A percentile compares a stretch with the other conserved stretches of the same genome.
These are phyloP conservation scores for Paraphoma chrysanthemicola DNA, from an alignment of 2,329 filamentous ascomycete species.

Conservation along the genomic window DNA sequence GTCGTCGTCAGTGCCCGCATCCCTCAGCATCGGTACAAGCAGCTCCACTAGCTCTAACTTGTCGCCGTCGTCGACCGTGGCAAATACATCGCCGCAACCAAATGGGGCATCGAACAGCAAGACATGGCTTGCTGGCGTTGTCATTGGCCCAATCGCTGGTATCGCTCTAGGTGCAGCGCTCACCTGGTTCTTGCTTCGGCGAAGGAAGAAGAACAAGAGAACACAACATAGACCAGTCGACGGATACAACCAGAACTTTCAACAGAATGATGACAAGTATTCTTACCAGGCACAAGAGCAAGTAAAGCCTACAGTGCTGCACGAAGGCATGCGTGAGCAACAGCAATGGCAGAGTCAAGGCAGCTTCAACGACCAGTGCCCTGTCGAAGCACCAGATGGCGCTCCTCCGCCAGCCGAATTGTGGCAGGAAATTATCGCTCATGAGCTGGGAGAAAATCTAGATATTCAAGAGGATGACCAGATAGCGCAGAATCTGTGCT, in stretches of 20 bases:
- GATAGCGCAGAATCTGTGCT: background rate
- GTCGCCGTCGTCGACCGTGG: background rate
- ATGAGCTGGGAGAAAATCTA: background rate
- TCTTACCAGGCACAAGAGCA: too few species aligned
- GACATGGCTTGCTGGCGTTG: constrained; percentile 18
- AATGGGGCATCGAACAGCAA: constrained; percentile 10
- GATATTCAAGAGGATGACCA: background rate
- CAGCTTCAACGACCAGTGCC: too few species aligned
- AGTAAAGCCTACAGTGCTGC: too few species aligned
- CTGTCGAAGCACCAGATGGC: constrained; percentile 2
- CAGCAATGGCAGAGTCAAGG: too few species aligned
- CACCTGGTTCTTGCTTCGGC: constrained; percentile 12
- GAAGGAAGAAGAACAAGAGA: constrained; percentile 2
- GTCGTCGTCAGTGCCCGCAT: background rate
- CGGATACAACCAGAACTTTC: too few species aligned
- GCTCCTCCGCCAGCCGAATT: background rate
- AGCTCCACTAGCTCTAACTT: constrained; percentile 4
- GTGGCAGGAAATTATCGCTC: too few species aligned
- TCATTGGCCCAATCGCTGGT: constrained; percentile 14
- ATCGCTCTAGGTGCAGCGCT: constrained; percentile 17
- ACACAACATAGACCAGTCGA: too few species aligned
- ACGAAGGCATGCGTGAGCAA: too few species aligned
- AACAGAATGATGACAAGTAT: too few species aligned
- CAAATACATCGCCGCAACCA: background rate
- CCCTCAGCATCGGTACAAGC: background rate